A percentile compares a stretch with the other conserved stretches of the same genome.
phyloP scores from a whole-genome alignment of 169 alveolate species.

The Plasmodium vivax region DNA sequence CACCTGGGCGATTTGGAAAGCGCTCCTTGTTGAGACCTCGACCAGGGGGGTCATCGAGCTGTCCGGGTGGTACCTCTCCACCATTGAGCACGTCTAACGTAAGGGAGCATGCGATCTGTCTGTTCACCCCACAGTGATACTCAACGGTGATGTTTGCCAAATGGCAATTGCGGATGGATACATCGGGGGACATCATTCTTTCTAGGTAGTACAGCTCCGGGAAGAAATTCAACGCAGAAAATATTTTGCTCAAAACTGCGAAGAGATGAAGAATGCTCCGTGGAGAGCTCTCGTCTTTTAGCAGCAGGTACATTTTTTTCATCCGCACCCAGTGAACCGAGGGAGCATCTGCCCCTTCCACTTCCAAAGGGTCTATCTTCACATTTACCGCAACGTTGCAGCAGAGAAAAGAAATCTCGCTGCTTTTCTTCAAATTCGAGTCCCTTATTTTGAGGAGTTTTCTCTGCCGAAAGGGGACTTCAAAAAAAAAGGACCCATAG shows the following conservation, averaged over 20 bases:
- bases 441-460: slow-evolving; percentile 19
- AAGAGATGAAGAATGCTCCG: slow-evolving; percentile 25
- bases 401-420: slow-evolving; percentile 2
- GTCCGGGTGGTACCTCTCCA: background rate
- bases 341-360: background rate
- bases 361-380: background rate
- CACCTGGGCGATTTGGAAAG: background rate
- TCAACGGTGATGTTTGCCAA: slow-evolving; percentile 10
- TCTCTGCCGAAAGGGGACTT: slow-evolving; percentile 28
- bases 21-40: background rate
- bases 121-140: slow-evolving; percentile 17
- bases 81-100: background rate
- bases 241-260: slow-evolving; percentile 32
- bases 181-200: background rate
- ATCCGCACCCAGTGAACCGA: slow-evolving; percentile 27
- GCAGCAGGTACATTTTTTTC: slow-evolving; percentile 30
- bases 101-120: slow-evolving; percentile 18
- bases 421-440: slow-evolving; percentile 1
- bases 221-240: background rate
- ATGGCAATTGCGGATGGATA: background rate
- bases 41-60: background rate
- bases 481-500: slow-evolving; percentile 62
- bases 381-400: slow-evolving; percentile 37
- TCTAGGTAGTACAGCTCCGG: slow-evolving; percentile 50
- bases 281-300: slow-evolving; percentile 25